Evolutionary conservation across 768 basidiomycete genomes (phyloP).

Genomic region (Fomitopsis serialis): DNA sequence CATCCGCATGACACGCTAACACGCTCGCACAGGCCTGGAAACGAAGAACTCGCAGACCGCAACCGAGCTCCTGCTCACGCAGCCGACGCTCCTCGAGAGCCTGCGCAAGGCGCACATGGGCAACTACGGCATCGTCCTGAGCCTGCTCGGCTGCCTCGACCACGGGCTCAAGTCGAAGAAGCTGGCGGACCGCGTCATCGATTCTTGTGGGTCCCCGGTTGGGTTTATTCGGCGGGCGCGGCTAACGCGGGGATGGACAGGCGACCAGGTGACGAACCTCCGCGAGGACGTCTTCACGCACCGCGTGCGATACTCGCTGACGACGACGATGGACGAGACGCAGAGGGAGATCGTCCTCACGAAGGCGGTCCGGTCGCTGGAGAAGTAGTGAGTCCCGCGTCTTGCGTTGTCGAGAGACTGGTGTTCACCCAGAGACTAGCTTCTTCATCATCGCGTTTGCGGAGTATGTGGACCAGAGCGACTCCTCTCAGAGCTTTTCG

Average conservation of each 20-base stretch:
- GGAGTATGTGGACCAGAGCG: slow-evolving; percentile 69
- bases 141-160: slow-evolving; percentile 89
- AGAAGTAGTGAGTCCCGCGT: slow-evolving; percentile 71
- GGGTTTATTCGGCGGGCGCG: no score
- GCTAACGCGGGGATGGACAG: no score
- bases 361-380: slow-evolving; percentile 70
- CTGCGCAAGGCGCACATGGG: slow-evolving; percentile 89
- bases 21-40: slow-evolving; percentile 58
- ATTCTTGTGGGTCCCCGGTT: slow-evolving; percentile 64
- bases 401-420: neutral
- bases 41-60: slow-evolving; percentile 68
- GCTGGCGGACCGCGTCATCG: slow-evolving; percentile 87
- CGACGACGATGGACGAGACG: slow-evolving; percentile 62
- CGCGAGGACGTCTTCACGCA: slow-evolving; percentile 83
- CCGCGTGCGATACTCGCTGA: slow-evolving; percentile 82
- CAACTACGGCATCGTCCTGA: slow-evolving; percentile 86
- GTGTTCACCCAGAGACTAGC: slow-evolving; percentile 32
- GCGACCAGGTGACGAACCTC: slow-evolving; percentile 88
- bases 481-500: slow-evolving; percentile 67
- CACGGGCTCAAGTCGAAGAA: slow-evolving; percentile 81
- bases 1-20: no score
- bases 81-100: slow-evolving; percentile 77
- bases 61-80: slow-evolving; percentile 76
- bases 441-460: slow-evolving; percentile 96
- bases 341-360: slow-evolving; percentile 46